A percentile compares a stretch with the other conserved stretches of the same genome.
phyloP scores from a whole-genome alignment of 2,329 filamentous ascomycete species.

The Colletotrichum orchidophilum region DNA sequence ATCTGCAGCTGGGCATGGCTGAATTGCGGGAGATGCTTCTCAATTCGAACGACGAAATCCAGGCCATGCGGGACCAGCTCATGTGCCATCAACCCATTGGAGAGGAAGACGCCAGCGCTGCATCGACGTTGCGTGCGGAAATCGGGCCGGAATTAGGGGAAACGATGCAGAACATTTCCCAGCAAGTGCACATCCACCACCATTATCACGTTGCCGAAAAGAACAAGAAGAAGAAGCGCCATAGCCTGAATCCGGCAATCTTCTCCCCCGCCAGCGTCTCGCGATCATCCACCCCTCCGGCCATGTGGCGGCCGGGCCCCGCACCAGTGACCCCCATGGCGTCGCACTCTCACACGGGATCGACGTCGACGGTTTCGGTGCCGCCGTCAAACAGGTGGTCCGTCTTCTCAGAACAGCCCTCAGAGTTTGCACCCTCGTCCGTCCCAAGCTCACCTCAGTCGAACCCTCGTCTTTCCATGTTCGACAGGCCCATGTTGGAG shows the following conservation, averaged over 20 bases:
- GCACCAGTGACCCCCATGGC: constrained; percentile 51
- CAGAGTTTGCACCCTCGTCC: constrained; percentile 75
- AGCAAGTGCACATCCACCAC: constrained; percentile 91
- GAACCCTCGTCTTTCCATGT: constrained; percentile 77
- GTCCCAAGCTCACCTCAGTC: constrained; percentile 85
- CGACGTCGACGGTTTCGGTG: constrained; percentile 57
- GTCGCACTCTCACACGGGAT: constrained; percentile 56
- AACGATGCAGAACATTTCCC: constrained; percentile 58
- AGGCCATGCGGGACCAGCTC: constrained; percentile 84
- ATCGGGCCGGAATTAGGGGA: constrained; percentile 56
- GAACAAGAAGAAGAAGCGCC: constrained; percentile 78
- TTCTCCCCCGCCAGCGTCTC: constrained; percentile 64
- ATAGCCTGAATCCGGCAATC: constrained; percentile 67
- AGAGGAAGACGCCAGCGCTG: constrained; percentile 50
- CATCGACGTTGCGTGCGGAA: constrained; percentile 75
- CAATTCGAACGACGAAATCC: constrained; percentile 93
- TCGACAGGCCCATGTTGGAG: constrained; percentile 75
- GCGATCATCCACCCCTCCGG: constrained; percentile 52
- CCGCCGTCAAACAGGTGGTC: constrained; percentile 69
- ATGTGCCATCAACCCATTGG: constrained; percentile 77
- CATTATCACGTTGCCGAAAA: constrained; percentile 83
- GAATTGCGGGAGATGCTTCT: constrained; percentile 91
- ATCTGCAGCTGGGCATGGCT: constrained; percentile 88
- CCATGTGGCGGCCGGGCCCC: constrained; percentile 49
- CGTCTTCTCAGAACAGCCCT: constrained; percentile 66